Conservation (phyloP, 83 land plant species). For the Picea engelmannii region DNA sequence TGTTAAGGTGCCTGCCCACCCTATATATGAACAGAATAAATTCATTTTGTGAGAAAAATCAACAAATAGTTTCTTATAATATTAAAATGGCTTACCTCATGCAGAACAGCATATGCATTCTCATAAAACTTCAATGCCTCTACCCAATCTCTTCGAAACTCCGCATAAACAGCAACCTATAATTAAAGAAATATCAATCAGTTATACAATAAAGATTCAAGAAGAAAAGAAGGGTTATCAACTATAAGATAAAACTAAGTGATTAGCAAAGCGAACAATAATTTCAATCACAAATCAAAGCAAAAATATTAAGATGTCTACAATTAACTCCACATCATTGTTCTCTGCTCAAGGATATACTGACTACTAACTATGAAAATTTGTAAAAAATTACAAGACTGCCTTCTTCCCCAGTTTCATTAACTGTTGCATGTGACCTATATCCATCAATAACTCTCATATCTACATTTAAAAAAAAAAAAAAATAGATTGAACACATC, state of each 20-base stretch:
- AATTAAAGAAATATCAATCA: conserved; percentile 1
- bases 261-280: no score
- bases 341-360: background rate
- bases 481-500: no score
- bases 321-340: background rate
- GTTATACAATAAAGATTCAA: conserved; percentile 10
- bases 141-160: conserved; percentile 97
- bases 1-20: background rate
- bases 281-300: background rate
- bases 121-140: conserved; percentile 94
- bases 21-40: background rate
- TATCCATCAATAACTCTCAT: no score
- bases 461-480: no score
- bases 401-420: background rate
- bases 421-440: background rate
- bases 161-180: conserved; percentile 95
- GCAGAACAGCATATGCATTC: conserved; percentile 60
- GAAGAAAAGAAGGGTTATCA: background rate
- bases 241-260: background rate
- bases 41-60: no score
- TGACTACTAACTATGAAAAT: background rate
- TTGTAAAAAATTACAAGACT: background rate
- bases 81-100: conserved; percentile 42
- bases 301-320: background rate
- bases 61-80: background rate